Evolutionary conservation across 352 stramenopile genomes (phyloP).

Genomic region (Pythium grandisporangium): DNA sequence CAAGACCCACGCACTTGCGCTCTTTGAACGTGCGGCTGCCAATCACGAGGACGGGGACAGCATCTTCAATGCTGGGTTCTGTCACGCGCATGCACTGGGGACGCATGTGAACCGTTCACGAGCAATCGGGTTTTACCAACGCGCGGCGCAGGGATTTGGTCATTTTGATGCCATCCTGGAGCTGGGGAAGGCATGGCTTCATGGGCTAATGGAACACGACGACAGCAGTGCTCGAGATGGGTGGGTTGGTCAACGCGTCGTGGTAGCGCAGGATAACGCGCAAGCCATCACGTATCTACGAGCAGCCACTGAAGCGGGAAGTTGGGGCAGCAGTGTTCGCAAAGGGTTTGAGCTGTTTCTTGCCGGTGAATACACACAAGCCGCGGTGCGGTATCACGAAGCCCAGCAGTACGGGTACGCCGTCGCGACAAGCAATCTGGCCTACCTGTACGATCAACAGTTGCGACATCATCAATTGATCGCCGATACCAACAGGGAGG

Average conservation of each 20-base stretch:
- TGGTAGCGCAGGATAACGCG: slow-evolving; percentile 11
- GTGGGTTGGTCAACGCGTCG: background rate
- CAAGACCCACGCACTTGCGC: slow-evolving; percentile 62
- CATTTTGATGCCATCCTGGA: slow-evolving; percentile 82
- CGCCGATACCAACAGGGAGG: no score
- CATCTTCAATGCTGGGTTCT: slow-evolving; percentile 88
- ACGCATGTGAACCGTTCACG: slow-evolving; percentile 35
- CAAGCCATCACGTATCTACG: slow-evolving; percentile 38
- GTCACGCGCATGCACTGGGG: slow-evolving; percentile 54
- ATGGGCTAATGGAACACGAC: slow-evolving; percentile 13
- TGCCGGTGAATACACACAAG: slow-evolving; percentile 24
- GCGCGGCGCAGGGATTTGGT: slow-evolving; percentile 60
- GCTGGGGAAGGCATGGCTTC: slow-evolving; percentile 49
- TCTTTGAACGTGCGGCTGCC: slow-evolving; percentile 73
- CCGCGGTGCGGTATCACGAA: slow-evolving; percentile 53
- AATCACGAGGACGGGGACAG: slow-evolving; percentile 81
- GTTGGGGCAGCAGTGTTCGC: slow-evolving; percentile 45
- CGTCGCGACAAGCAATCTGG: slow-evolving; percentile 62
- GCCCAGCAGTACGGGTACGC: slow-evolving; percentile 48
- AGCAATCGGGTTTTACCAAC: slow-evolving; percentile 52
- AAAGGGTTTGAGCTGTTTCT: slow-evolving; percentile 61
- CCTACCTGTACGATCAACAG: slow-evolving; percentile 63
- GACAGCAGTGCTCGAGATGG: background rate
- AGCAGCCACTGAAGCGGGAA: slow-evolving; percentile 47
- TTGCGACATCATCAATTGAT: slow-evolving; percentile 14